Conservation (phyloP, 805 yeast genomes). For the Hanseniaspora jakobsenii region DNA sequence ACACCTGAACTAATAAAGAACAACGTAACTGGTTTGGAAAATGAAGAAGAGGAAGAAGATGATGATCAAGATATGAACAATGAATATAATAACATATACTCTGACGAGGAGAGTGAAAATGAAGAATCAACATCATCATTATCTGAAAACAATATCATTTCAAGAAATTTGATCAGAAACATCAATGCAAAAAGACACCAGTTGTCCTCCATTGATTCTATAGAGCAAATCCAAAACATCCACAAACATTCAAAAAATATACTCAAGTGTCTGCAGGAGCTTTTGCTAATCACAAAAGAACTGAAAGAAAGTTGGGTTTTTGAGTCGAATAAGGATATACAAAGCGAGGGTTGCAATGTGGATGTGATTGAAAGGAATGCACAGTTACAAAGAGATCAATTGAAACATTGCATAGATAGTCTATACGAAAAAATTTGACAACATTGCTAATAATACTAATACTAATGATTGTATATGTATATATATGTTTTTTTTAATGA, state of each 20-base stretch:
- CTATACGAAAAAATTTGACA: not conserved
- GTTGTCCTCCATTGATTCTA: conserved; percentile 20
- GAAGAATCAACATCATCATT: not conserved
- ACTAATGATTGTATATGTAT: too few species aligned
- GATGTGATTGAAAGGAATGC: not conserved
- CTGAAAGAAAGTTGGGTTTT: conserved; percentile 29
- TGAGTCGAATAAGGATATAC: conserved; percentile 16
- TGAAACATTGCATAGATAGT: not conserved
- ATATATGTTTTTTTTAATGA: not conserved
- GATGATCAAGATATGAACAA: conserved; percentile 3
- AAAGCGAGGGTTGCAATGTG: conserved; percentile 16
- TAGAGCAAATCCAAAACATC: conserved; percentile 22
- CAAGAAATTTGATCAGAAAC: conserved; percentile 13
- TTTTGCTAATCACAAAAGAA: conserved; percentile 25
- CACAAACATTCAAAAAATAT: conserved; percentile 16
- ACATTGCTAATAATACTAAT: not conserved
- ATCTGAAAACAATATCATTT: not conserved
- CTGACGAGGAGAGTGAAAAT: conserved; percentile 2
- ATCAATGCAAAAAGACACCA: conserved; percentile 16
- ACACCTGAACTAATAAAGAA: conserved; percentile 9
- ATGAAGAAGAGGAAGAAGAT: not conserved
- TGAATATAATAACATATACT: not conserved
- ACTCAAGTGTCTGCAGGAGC: conserved; percentile 26
- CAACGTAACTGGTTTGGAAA: not conserved
- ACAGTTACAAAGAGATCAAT: not conserved